Conservation (phyloP, 805 yeast genomes). For the Wickerhamiella vanderwaltii region DNA sequence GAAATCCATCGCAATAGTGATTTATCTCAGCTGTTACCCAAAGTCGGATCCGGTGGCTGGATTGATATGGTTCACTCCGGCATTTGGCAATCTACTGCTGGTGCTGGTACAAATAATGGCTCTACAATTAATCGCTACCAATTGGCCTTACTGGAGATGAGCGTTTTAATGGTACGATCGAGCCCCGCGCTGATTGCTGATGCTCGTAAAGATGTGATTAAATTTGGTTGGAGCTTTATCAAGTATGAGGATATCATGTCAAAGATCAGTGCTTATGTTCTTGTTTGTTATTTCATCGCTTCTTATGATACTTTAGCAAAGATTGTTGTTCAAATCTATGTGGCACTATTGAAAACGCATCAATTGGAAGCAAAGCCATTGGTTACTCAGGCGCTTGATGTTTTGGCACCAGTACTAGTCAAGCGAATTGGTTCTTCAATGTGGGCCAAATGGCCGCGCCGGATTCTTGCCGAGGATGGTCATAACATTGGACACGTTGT, state of each 20-base stretch:
- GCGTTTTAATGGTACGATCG: conserved; percentile 61
- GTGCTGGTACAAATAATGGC: conserved; percentile 8
- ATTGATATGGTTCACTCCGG: conserved; percentile 45
- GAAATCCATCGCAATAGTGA: conserved; percentile 43
- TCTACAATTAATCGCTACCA: conserved; percentile 52
- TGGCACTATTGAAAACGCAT: conserved; percentile 72
- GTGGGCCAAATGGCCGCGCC: conserved; percentile 93
- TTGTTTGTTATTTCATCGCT: conserved; percentile 74
- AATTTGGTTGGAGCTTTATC: conserved; percentile 88
- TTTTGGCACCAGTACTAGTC: conserved; percentile 77
- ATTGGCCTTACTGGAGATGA: conserved; percentile 66
- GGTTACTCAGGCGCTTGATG: conserved; percentile 77
- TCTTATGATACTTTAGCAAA: conserved; percentile 81
- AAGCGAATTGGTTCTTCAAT: conserved; percentile 44
- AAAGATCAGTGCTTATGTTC: conserved; percentile 85
- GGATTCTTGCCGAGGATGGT: conserved; percentile 83
- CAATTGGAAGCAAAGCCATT: conserved; percentile 73
- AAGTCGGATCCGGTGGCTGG: conserved; percentile 39
- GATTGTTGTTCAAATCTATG: conserved; percentile 83
- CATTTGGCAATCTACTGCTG: conserved; percentile 55
- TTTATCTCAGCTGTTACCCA: conserved; percentile 36
- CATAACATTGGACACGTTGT: conserved; percentile 75
- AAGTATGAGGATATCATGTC: conserved; percentile 78
- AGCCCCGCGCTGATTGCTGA: conserved; percentile 49
- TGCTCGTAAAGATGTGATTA: conserved; percentile 70